Evolutionary conservation across 1,139 yeast species (phyloP).

Genomic region (Hyphopichia wangnamkhiaoensis): DNA sequence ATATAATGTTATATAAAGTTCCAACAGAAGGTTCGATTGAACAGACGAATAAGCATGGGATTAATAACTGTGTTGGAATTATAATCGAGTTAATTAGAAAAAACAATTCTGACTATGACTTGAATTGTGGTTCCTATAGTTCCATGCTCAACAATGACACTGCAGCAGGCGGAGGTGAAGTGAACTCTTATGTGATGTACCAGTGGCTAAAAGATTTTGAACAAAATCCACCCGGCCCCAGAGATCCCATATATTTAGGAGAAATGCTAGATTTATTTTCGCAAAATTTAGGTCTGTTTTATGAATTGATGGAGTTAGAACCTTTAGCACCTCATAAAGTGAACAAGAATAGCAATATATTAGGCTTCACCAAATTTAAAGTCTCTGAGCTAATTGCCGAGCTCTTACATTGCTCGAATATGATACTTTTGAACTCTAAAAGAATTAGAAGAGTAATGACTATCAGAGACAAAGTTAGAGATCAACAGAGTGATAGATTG

Average conservation of each 20-base stretch:
- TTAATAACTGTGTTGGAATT: slow-evolving; percentile 48
- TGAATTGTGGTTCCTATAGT: slow-evolving; percentile 45
- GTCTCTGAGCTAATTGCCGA: slow-evolving; percentile 49
- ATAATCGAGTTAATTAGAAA: slow-evolving; percentile 49
- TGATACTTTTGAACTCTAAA: slow-evolving; percentile 46
- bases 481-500: slow-evolving; percentile 31
- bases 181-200: slow-evolving; percentile 45
- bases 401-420: slow-evolving; percentile 49
- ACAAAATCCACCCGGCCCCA: slow-evolving; percentile 48
- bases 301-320: slow-evolving; percentile 28
- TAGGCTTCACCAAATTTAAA: slow-evolving; percentile 47
- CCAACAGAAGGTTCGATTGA: slow-evolving; percentile 12
- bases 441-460: slow-evolving; percentile 36
- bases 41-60: slow-evolving; percentile 46
- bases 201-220: slow-evolving; percentile 52
- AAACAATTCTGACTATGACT: slow-evolving; percentile 50
- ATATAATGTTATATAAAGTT: slow-evolving; percentile 37
- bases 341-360: slow-evolving; percentile 15
- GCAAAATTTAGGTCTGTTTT: slow-evolving; percentile 34
- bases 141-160: slow-evolving; percentile 29
- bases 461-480: slow-evolving; percentile 38
- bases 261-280: slow-evolving; percentile 45
- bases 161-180: slow-evolving; percentile 38
- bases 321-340: slow-evolving; percentile 26
- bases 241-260: slow-evolving; percentile 50